Percentiles rank a stretch among this genome's conserved stretches.
phyloP scores from a whole-genome alignment of 2,329 filamentous ascomycete genomes.

The Diaporthe capsici region DNA sequence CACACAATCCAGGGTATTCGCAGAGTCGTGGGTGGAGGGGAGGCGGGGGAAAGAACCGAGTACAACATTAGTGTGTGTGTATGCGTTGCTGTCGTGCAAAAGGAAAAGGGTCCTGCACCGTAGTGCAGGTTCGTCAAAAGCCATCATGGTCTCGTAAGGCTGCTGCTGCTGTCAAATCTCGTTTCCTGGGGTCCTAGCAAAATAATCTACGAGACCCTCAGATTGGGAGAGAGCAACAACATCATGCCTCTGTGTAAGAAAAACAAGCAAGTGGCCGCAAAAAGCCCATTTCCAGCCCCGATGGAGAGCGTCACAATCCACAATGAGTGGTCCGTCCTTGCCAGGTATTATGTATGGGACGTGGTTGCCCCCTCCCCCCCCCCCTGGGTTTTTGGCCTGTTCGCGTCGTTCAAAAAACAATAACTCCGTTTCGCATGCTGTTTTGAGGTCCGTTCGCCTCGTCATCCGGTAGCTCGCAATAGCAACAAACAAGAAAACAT shows the following conservation, averaged over 20 bases:
- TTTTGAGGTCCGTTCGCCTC: constrained; percentile 21
- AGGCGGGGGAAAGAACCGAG: background rate
- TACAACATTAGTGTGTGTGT: background rate
- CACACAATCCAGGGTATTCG: constrained; percentile 16
- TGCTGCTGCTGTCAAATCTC: constrained; percentile 19
- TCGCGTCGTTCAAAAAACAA: constrained; percentile 1
- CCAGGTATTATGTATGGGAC: constrained; percentile 22
- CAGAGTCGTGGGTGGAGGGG: background rate
- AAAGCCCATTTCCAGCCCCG: background rate
- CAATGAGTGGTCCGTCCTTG: background rate
- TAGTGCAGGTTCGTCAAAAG: background rate
- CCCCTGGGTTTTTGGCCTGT: background rate
- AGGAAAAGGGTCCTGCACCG: background rate
- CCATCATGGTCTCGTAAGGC: constrained; percentile 19
- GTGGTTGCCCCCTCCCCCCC: background rate
- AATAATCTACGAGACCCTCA: constrained; percentile 12
- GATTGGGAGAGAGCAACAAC: background rate
- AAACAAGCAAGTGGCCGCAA: background rate
- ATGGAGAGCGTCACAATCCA: background rate
- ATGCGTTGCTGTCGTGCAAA: background rate
- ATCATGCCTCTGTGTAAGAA: background rate
- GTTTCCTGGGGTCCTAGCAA: constrained; percentile 12
- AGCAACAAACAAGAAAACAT: constrained; percentile 17
- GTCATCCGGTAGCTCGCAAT: constrained; percentile 20
- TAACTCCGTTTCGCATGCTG: constrained; percentile 34